Base-by-base conservation (phyloP, 306 rosid species). In the Prunus salicina region DNA sequence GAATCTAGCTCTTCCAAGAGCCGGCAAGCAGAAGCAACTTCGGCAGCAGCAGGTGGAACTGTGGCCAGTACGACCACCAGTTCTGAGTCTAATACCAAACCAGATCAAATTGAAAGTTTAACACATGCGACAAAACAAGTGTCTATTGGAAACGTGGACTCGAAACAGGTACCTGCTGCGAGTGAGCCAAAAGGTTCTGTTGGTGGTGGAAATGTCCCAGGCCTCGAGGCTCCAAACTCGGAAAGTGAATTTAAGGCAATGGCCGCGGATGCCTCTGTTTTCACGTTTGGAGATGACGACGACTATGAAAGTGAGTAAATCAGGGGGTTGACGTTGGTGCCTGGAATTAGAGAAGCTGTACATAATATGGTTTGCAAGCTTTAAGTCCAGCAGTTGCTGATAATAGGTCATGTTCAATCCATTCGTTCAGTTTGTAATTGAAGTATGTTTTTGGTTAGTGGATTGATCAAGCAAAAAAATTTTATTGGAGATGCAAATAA, bases 241-340 rank as follows among this genome's bases (percentile, higher is more conserved):
- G 93, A 88, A 73, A 96, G 99, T 75, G 99, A 96, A 72, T 96
- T 92, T 62, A 96, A 96, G 95, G 98, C 96, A 73, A 92, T 96
- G 98, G 99, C 98, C 11, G 99, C 99, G 30, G 99, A 96, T 91
- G 93, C 99, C 46, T 96, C 99, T 24, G 99, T 96, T 22, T 92
- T 96, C 73, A 82, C 98, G 10, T 96, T 96, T 28, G 99, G 99
- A 61, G 98, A 96, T 32, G 99, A 95, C 0, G 99, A 96, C 72
- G 99, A 96, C 84, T 92, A 87, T 6, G 98, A 92, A 82, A 96
- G 97, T 72, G 99, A 93, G 80, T 92, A 83, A 87, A 82, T 61
- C 58, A 27, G 73, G 60, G 45, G 55, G 69, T 55, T 43, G 51
- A 68, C 30, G 5, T 47, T 62, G 58, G 30, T 52, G 45, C 56